Evolutionary conservation across 1,139 yeast genomes (phyloP), one percentile per base, ranked within the genome.

Genomic region (Kurtzmaniella quercitrusa): DNA sequence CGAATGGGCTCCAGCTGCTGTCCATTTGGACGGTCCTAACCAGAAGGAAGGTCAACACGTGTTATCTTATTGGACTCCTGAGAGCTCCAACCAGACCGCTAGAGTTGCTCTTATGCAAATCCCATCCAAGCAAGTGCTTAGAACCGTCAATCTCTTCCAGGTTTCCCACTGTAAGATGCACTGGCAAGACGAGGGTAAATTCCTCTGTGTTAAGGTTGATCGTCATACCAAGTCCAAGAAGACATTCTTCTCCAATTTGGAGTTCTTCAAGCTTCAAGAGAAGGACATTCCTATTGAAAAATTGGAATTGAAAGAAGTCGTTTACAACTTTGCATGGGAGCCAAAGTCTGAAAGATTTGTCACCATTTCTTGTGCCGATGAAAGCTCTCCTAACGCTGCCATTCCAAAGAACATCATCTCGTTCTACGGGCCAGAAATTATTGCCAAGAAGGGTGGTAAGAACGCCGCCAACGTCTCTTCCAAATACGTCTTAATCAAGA

Each of bases 31-130:
- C 40, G 79, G 75, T 53, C 70, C 78, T 44, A 78, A 70, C 51
- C 62, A 58, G 41, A 78, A 72, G 41, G 71, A 73, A n/a, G 76
- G 79, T 34, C 84, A 78, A 50, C 85, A 85, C 54, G 71, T 90
- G 34, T 75, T 94, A 56, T 84, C 95, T 37, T 93, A 85, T 73
- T 94, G 98, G 98, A 90, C 96, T 41, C 98, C 98, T 44, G 99
- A 94, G 70, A 74, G 85, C 49, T 67, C 79, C 52, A 91, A 93
- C 67, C 96, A 91, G 71, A 87, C 97, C 41, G 98, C 98, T 27
- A 85, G 96, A 65, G 98, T 93, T 48, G 81, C 95, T 23, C 70
- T 94, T 51, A 85, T 93, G 84, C 91, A 89, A 59, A 79, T 93
- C 47, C 96, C 96, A 45, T 73, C 89, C 29, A 86, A 87, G 63